These are phyloP conservation scores for Cladosporium sp. DNA, from an alignment of 2,329 filamentous ascomycete genomes.

Conservation along the genomic window DNA sequence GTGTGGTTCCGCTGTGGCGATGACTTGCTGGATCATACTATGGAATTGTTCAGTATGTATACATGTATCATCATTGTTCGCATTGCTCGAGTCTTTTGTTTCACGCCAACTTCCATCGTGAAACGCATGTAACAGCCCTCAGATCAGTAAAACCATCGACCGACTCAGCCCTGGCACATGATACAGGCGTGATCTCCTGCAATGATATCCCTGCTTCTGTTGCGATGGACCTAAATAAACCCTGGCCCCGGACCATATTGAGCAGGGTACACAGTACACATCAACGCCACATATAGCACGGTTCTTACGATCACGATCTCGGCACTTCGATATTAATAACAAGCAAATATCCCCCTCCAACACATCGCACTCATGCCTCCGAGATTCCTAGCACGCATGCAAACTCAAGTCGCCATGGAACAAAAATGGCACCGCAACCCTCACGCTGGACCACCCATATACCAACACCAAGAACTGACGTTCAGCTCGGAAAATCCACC, in stretches of 20 bases:
- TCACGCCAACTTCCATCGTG: constrained; percentile 1
- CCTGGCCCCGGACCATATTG: not conserved
- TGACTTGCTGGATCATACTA: no score
- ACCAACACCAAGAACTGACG: not conserved
- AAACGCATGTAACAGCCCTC: not conserved
- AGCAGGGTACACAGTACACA: not conserved
- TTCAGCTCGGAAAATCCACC: not conserved
- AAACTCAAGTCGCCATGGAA: not conserved
- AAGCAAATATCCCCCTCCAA: no score
- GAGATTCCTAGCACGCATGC: constrained; percentile 7
- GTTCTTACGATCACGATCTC: not conserved
- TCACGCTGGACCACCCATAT: not conserved
- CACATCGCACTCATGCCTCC: not conserved
- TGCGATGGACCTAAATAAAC: not conserved
- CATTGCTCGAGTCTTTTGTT: not conserved
- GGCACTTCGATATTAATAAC: no score
- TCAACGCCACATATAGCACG: not conserved
- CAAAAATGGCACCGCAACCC: not conserved
- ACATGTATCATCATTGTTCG: no score
- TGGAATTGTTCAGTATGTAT: no score
- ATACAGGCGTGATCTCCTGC: not conserved
- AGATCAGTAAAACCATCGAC: not conserved
- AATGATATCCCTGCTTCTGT: not conserved
- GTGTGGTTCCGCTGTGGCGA: no score
- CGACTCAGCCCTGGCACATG: constrained; percentile 1